These are phyloP conservation scores for Calvatia gigantea DNA, from an alignment of 768 basidiomycete species.

Conservation along the genomic window DNA sequence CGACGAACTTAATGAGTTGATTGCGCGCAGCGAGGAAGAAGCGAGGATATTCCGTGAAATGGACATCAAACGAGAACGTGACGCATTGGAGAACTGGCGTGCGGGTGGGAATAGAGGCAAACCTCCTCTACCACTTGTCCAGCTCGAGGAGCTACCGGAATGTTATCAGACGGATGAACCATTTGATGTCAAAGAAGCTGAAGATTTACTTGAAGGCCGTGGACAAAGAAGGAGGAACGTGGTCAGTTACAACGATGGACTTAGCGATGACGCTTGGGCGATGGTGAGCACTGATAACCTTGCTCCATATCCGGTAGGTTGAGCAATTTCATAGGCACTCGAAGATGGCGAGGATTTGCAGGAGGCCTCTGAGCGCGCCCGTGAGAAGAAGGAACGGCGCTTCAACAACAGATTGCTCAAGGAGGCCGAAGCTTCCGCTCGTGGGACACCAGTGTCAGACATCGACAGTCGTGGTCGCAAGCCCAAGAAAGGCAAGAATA, in stretches of 20 bases:
- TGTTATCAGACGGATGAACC: conserved; percentile 87
- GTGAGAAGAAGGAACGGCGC: conserved; percentile 65
- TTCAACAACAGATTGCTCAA: conserved; percentile 54
- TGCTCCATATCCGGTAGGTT: not conserved
- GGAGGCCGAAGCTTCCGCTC: conserved; percentile 57
- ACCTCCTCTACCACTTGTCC: conserved; percentile 73
- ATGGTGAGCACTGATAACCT: conserved; percentile 44
- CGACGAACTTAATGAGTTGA: conserved; percentile 90
- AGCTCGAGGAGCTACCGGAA: conserved; percentile 86
- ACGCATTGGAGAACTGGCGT: conserved; percentile 63
- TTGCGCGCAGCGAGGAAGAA: conserved; percentile 85
- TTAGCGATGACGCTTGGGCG: conserved; percentile 93
- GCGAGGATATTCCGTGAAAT: conserved; percentile 71
- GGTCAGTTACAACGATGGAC: conserved; percentile 91
- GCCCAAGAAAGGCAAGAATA: conserved; percentile 61
- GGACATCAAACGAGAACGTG: conserved; percentile 77
- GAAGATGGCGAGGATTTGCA: conserved; percentile 81
- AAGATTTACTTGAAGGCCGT: conserved; percentile 71
- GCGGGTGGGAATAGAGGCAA: conserved; percentile 72
- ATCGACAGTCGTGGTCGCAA: conserved; percentile 59
- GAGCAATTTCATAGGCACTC: conserved; percentile 44
- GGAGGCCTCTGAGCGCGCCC: conserved; percentile 62
- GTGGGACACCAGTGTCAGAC: conserved; percentile 65
- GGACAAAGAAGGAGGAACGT: conserved; percentile 81
- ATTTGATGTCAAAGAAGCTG: conserved; percentile 60